Evolutionary conservation across 2,329 filamentous ascomycete species (phyloP), one percentile per base, ranked within the genome.

Genomic region (Ceratocystis albifundus): DNA sequence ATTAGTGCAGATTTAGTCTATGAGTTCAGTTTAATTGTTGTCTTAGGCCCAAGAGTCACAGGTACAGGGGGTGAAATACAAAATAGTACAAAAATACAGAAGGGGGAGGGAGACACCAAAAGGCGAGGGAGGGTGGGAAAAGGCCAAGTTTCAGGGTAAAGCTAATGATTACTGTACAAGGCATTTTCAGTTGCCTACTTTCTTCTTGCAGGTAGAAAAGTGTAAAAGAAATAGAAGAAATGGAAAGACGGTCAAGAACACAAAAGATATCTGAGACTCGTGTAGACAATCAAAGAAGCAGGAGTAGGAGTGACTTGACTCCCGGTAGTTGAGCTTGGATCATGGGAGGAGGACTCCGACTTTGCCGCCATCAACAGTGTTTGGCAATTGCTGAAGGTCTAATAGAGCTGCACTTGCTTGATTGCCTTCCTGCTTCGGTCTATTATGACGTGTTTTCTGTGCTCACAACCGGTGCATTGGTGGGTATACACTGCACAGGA

Each of bases 191-290:
- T 36, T 36, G 32, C 2, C 8, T 3, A 36, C 3, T 36, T 36
- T 36, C 3, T 36, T 36, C 8, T 36, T 41, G 10, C 36, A 59
- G 28, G 4, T 17, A n/a, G 25, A 17, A 4, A 2, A 17, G 28
- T 28, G 32, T 5, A 63, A 28, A 17, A 50, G n/a, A 63, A n/a
- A 25, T 22, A 63, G 46, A 63, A 50, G 61, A 32, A 50, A 5
- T n/a, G 25, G 15, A 50, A 45, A 32, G 61, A 50, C 32, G 36
- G 36, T 12, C 36, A 41, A 12, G 36, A 3, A 4, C 36, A 2
- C 1, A 12, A 15, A 41, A 41, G 12, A 41, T 15, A 41, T 15
- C 12, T 32, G 59, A 22, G 20, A n/a, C 59, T 20, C 12, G 41
- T 22, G 36, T n/a, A 17, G 59, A n/a, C n/a, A n/a, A n/a, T 62